phyloP scores from a whole-genome alignment of 2,329 filamentous ascomycete species.

The Cordyceps pruinosa region DNA sequence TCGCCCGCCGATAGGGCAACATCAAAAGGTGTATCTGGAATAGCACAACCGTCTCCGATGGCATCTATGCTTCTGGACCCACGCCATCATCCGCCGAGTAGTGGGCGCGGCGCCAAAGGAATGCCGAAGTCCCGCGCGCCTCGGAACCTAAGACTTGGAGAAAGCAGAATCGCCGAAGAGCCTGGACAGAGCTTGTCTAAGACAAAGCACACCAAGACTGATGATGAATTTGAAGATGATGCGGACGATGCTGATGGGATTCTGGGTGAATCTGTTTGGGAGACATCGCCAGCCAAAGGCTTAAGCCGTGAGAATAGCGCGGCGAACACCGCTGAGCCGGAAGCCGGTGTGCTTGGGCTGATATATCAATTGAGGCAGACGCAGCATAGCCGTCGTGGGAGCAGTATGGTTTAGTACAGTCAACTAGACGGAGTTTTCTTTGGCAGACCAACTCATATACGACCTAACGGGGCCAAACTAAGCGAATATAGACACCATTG shows the following conservation, averaged over 20 bases:
- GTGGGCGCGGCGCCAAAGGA: constrained; percentile 38
- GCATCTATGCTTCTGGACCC: constrained; percentile 68
- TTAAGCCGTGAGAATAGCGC: constrained; percentile 47
- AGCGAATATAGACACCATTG: neutral
- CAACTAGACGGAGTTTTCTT: neutral
- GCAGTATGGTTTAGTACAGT: constrained; percentile 27
- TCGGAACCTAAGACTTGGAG: constrained; percentile 40
- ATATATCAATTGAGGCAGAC: constrained; percentile 54
- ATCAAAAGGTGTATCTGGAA: constrained; percentile 21
- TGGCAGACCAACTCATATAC: too few relatives aligned
- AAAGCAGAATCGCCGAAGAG: constrained; percentile 50
- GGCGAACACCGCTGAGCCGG: constrained; percentile 37
- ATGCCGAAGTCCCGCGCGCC: constrained; percentile 39
- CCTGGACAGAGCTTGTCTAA: constrained; percentile 40
- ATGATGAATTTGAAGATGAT: constrained; percentile 47
- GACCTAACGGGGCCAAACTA: neutral
- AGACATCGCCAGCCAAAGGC: constrained; percentile 46
- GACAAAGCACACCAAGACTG: constrained; percentile 44
- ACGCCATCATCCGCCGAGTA: constrained; percentile 60
- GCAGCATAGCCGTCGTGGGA: constrained; percentile 42
- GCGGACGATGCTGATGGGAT: constrained; percentile 41
- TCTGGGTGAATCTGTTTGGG: constrained; percentile 54
- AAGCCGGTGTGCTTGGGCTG: constrained; percentile 49
- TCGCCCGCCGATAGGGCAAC: constrained; percentile 5
- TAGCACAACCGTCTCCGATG: constrained; percentile 57